phyloP scores from a whole-genome alignment of 78 protist species.

The Dictyostelium purpureum region DNA sequence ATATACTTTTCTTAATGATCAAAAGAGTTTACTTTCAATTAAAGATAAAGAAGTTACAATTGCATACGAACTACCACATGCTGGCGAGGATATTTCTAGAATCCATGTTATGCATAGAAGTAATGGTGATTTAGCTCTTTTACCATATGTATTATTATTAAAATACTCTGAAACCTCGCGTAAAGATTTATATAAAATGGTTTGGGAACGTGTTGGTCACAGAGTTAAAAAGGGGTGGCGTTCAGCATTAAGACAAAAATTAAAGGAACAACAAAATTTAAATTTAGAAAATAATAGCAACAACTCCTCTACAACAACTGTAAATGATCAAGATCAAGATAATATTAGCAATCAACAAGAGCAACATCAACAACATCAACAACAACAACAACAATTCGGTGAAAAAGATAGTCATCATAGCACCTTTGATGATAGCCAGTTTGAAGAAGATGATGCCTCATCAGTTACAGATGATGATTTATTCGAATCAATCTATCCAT shows the following conservation, averaged over 20 bases:
- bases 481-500: slow-evolving; percentile 34
- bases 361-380: background rate
- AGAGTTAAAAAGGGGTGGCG: slow-evolving; percentile 76
- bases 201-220: slow-evolving; percentile 78
- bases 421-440: slow-evolving; percentile 39
- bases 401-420: slow-evolving; percentile 35
- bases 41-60: slow-evolving; percentile 41
- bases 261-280: too few species aligned
- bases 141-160: slow-evolving; percentile 56
- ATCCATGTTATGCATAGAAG: slow-evolving; percentile 60
- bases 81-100: slow-evolving; percentile 66
- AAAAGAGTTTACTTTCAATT: slow-evolving; percentile 1
- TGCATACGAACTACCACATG: slow-evolving; percentile 65
- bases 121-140: background rate
- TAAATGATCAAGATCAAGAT: background rate
- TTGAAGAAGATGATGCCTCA: slow-evolving; percentile 54
- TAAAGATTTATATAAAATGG: slow-evolving; percentile 62
- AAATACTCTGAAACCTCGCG: slow-evolving; percentile 55
- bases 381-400: background rate
- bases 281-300: background rate
- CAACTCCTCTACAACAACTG: background rate
- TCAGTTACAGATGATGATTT: slow-evolving; percentile 46
- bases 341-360: background rate
- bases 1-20: slow-evolving; percentile 59
- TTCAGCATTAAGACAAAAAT: background rate